phyloP scores from a whole-genome alignment of 2,329 filamentous ascomycete genomes.

The Alternaria arborescens region DNA sequence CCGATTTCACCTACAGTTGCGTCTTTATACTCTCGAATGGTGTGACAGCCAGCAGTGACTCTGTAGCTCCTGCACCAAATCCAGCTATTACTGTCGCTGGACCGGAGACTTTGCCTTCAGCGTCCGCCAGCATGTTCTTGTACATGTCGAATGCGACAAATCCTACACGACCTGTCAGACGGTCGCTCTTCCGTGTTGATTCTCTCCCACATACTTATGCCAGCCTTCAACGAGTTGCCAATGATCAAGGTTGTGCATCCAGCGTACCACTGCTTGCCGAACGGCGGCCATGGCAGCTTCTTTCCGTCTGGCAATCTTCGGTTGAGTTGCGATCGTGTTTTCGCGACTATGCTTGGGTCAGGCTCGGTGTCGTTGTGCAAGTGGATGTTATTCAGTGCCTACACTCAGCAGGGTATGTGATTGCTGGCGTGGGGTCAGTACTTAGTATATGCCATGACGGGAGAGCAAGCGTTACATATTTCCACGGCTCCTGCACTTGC shows the following conservation, averaged over 20 bases:
- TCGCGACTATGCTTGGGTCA: constrained; percentile 71
- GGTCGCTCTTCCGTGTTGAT: no score
- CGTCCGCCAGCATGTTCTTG: constrained; percentile 82
- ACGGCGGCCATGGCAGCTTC: constrained; percentile 94
- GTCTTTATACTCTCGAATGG: constrained; percentile 99
- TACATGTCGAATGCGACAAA: constrained; percentile 98
- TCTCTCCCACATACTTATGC: constrained; percentile 75
- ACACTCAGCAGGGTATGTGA: constrained; percentile 96
- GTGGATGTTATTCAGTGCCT: constrained; percentile 44
- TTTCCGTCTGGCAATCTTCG: constrained; percentile 78
- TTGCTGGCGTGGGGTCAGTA: constrained; percentile 62
- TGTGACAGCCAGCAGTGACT: constrained; percentile 91
- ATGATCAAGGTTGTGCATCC: constrained; percentile 97
- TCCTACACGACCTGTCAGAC: constrained; percentile 56
- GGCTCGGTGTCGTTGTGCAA: constrained; percentile 6
- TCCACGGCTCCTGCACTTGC: constrained; percentile 94
- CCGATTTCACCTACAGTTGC: constrained; percentile 66
- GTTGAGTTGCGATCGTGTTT: constrained; percentile 94
- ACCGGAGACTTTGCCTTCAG: constrained; percentile 86
- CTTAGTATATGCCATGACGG: neutral
- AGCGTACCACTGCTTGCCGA: constrained; percentile 95
- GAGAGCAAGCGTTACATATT: constrained; percentile 70
- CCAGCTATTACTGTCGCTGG: constrained; percentile 91
- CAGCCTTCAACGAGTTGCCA: constrained; percentile 95
- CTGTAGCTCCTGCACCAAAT: constrained; percentile 93